Conservation (phyloP, 1,284 basidiomycete species). For the Ceratobasidium sp. region DNA sequence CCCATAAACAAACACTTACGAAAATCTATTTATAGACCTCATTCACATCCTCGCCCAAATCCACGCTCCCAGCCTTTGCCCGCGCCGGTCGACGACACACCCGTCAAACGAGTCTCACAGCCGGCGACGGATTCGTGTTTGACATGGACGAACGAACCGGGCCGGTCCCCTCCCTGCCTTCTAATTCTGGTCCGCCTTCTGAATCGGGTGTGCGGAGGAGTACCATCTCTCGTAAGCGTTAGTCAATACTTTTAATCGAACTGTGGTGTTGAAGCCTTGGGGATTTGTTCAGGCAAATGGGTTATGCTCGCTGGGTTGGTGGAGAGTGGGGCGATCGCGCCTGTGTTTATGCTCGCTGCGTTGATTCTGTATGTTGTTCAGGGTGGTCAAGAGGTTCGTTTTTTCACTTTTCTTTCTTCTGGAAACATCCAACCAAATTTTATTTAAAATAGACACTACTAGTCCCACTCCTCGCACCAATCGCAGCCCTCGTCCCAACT, state of each 20-base stretch:
- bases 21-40: slow-evolving; percentile 3
- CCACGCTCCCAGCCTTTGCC: slow-evolving; percentile 12
- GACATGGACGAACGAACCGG: slow-evolving; percentile 43
- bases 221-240: not conserved
- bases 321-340: slow-evolving; percentile 28
- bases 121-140: slow-evolving; percentile 28
- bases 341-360: slow-evolving; percentile 34
- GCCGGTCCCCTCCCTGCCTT: slow-evolving; percentile 4
- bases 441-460: slow-evolving; percentile 24
- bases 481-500: slow-evolving; percentile 35
- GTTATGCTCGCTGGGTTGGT: slow-evolving; percentile 26
- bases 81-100: not conserved
- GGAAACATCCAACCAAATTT: too few relatives aligned
- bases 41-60: slow-evolving; percentile 12
- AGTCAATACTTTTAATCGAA: too few relatives aligned
- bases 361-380: slow-evolving; percentile 42
- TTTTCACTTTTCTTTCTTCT: too few relatives aligned
- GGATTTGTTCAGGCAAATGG: slow-evolving; percentile 17
- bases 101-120: slow-evolving; percentile 10
- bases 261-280: not conserved
- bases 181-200: not conserved
- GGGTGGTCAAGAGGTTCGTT: slow-evolving; percentile 39
- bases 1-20: not conserved
- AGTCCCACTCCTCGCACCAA: slow-evolving; percentile 23
- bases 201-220: not conserved